Evolutionary conservation across 441 rosid genomes (phyloP), one percentile per base, ranked within the genome.

Genomic region (Manihot esculenta): DNA sequence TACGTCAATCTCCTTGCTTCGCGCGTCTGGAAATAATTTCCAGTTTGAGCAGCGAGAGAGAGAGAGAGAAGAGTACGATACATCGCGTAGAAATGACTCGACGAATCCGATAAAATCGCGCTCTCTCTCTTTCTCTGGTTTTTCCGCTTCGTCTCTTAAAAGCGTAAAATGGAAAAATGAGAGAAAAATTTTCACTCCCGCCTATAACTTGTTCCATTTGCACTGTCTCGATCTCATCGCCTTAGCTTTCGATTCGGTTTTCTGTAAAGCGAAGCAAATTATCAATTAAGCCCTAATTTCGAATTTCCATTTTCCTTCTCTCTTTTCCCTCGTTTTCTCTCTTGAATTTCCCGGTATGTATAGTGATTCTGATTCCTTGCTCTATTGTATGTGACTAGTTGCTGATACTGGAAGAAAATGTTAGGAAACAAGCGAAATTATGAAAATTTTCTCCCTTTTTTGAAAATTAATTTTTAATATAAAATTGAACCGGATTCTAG

Each of bases 21-120:
- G 47, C 45, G 69, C 58, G 69, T 35, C 41, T 18, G n/a, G 8
- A 23, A 53, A 35, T 38, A 0, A 38, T 54, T 53, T 54, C 14
- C 30, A 8, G 57, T 21, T 11, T 30, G 30, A 66, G 60, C 1
- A 30, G 41, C 30, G 6, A 30, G 33, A 30, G 10, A 15, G 12
- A n/a, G 15, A 0, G 26, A 18, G 18, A n/a, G n/a, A n/a, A n/a
- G n/a, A n/a, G n/a, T n/a, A n/a, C n/a, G 38, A 58, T n/a, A 14
- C 35, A 70, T 70, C 5, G 84, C 83, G 81, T 81, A 30, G 55
- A 75, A 81, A 72, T 56, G 38, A 77, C 58, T 68, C 80, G 74
- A 78, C 69, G 73, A 76, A 72, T 78, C 75, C 61, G 72, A 76
- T 74, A 44, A 59, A 72, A 24, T 4, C 2, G 54, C 38, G 26